A percentile compares a stretch with the other conserved stretches of the same genome.
phyloP scores from a whole-genome alignment of 441 rosid species.

The Pelargonium fulgidum region DNA sequence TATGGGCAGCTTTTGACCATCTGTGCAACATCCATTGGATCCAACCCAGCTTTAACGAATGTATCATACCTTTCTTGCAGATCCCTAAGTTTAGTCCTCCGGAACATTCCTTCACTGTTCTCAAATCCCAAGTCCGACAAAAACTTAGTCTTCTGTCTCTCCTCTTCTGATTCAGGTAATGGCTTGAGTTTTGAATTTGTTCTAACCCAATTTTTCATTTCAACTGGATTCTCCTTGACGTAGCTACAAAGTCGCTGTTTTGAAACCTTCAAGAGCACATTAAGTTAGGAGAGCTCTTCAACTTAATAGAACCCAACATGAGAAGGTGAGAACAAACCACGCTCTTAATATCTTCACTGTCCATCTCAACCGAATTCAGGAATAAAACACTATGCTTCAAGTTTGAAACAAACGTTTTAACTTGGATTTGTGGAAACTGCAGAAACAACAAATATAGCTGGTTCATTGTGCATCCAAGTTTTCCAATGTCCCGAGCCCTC shows the following conservation, averaged over 20 bases:
- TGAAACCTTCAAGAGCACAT: slow-evolving; percentile 47
- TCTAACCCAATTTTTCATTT: slow-evolving; percentile 48
- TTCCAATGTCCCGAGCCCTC: slow-evolving; percentile 52
- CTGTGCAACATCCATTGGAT: slow-evolving; percentile 32
- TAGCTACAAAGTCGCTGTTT: slow-evolving; percentile 46
- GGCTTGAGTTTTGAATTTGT: slow-evolving; percentile 34
- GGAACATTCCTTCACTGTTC: background rate
- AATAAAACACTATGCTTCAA: slow-evolving; percentile 47
- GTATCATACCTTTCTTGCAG: slow-evolving; percentile 4
- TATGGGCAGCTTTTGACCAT: slow-evolving; percentile 48
- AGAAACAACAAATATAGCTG: slow-evolving; percentile 41
- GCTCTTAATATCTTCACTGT: slow-evolving; percentile 37
- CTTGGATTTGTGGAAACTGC: slow-evolving; percentile 33
- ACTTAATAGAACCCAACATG: slow-evolving; percentile 39
- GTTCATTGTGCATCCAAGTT: slow-evolving; percentile 44
- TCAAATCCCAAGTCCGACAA: background rate
- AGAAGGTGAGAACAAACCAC: slow-evolving; percentile 35
- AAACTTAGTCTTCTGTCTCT: background rate
- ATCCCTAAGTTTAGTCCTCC: background rate
- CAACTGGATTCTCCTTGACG: slow-evolving; percentile 58
- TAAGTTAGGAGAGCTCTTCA: slow-evolving; percentile 54
- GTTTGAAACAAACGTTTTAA: slow-evolving; percentile 44
- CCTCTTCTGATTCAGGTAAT: slow-evolving; percentile 31
- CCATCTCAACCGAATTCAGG: slow-evolving; percentile 59
- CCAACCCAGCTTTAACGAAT: background rate